Evolutionary conservation across 2,329 filamentous ascomycete species (phyloP).

Genomic region (Aspergillus glaucus): DNA sequence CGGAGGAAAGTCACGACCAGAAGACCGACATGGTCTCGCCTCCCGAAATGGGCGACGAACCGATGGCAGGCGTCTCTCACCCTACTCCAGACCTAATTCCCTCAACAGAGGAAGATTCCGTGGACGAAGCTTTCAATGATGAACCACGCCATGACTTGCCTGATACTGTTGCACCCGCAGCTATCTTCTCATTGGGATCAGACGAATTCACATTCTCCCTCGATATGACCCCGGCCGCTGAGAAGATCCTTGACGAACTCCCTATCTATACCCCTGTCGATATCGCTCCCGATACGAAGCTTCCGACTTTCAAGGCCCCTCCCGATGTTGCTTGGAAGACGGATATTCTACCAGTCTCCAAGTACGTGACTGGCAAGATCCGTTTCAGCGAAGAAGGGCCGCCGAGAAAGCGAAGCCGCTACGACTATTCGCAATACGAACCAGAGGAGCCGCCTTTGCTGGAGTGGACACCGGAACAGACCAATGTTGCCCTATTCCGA

Average conservation of each 20-base stretch:
- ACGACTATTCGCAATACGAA: conserved; percentile 69
- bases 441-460: conserved; percentile 49
- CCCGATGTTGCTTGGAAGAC: conserved; percentile 68
- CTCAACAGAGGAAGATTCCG: conserved; percentile 56
- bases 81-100: conserved; percentile 62
- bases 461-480: conserved; percentile 61
- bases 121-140: conserved; percentile 42
- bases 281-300: conserved; percentile 52
- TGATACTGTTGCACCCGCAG: conserved; percentile 56
- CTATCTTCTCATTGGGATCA: conserved; percentile 74
- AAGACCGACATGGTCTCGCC: conserved; percentile 27
- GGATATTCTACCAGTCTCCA: conserved; percentile 76
- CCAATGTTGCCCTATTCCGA: conserved; percentile 78
- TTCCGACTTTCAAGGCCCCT: conserved; percentile 53
- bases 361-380: conserved; percentile 77
- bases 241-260: conserved; percentile 72
- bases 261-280: conserved; percentile 65
- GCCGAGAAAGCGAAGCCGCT: conserved; percentile 73
- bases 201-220: conserved; percentile 77
- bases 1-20: conserved; percentile 13
- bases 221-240: conserved; percentile 65
- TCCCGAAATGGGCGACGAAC: conserved; percentile 26
- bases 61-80: conserved; percentile 33
- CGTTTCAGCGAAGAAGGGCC: conserved; percentile 60
- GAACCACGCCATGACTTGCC: conserved; percentile 39